phyloP scores from a whole-genome alignment of 2,329 filamentous ascomycete genomes.

The Cladosporium sp. region DNA sequence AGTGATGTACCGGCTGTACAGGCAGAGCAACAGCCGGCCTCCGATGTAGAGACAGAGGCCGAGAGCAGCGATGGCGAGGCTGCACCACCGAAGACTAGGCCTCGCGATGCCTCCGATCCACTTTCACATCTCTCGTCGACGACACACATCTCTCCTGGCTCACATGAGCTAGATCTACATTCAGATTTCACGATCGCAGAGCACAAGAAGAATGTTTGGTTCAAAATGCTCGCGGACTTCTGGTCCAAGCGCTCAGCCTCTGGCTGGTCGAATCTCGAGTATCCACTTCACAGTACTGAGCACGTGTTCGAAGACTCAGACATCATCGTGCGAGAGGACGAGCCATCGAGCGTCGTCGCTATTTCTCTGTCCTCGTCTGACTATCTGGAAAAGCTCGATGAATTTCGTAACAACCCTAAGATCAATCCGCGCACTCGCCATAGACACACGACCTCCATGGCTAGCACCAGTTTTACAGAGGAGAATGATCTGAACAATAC shows the following conservation, averaged over 20 bases:
- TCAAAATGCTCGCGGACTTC: conserved; percentile 95
- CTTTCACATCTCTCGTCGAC: conserved; percentile 43
- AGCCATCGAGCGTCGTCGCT: conserved; percentile 92
- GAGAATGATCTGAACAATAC: conserved; percentile 59
- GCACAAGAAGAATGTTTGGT: conserved; percentile 85
- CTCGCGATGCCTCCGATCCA: conserved; percentile 41
- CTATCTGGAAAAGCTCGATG: conserved; percentile 74
- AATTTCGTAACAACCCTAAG: conserved; percentile 48
- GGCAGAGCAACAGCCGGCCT: not conserved
- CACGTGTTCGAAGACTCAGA: conserved; percentile 97
- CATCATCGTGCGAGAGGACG: conserved; percentile 94
- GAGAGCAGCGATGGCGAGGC: conserved; percentile 63
- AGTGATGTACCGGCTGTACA: not conserved
- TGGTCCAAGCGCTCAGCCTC: conserved; percentile 97
- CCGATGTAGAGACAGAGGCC: conserved; percentile 36
- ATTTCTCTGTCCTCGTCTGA: conserved; percentile 85
- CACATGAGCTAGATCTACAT: conserved; percentile 52
- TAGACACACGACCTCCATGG: conserved; percentile 13
- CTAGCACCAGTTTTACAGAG: conserved; percentile 25
- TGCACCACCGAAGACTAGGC: conserved; percentile 66
- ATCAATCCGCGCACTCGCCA: conserved; percentile 22
- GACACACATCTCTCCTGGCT: conserved; percentile 51
- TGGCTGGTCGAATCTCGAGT: conserved; percentile 88
- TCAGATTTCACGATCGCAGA: conserved; percentile 74
- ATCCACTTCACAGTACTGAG: conserved; percentile 75